Conservation (phyloP, 495 filamentous ascomycete species). For the Hamigera avellanea region DNA sequence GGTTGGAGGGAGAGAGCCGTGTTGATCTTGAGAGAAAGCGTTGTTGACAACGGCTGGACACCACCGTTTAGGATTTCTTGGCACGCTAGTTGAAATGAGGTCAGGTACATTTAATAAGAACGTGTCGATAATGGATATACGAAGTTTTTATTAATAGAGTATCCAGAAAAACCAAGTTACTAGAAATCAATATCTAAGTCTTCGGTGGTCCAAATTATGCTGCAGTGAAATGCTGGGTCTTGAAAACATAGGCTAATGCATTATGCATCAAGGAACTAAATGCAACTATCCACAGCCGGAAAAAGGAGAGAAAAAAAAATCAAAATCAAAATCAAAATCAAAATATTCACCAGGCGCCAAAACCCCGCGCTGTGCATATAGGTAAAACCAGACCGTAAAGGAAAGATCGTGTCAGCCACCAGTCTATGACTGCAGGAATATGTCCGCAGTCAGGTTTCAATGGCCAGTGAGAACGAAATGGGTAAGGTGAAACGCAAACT, state of each 20-base stretch:
- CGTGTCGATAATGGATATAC: no score
- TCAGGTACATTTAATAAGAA: no score
- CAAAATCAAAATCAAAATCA: constrained; percentile 7
- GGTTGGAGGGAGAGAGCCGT: background rate
- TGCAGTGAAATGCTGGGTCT: no score
- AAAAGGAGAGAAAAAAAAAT: constrained; percentile 1
- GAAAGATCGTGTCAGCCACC: background rate
- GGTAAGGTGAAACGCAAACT: no score
- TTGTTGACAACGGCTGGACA: background rate
- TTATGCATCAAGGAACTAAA: constrained; percentile 7
- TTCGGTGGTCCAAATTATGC: no score
- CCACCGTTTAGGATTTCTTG: background rate
- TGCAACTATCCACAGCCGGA: constrained; percentile 11
- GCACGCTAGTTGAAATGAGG: constrained; percentile 1
- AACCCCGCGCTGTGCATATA: constrained; percentile 38
- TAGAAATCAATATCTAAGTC: no score
- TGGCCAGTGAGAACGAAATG: no score
- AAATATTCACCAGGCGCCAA: constrained; percentile 25
- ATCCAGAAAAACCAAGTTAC: no score
- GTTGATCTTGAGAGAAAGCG: background rate
- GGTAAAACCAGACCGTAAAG: constrained; percentile 1
- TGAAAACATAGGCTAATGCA: constrained; percentile 1
- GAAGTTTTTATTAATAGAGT: no score
- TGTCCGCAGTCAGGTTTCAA: no score
- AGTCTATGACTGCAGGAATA: no score